Base-by-base conservation (phyloP, 2,329 filamentous ascomycete species). In the Dactylellina sp. region DNA sequence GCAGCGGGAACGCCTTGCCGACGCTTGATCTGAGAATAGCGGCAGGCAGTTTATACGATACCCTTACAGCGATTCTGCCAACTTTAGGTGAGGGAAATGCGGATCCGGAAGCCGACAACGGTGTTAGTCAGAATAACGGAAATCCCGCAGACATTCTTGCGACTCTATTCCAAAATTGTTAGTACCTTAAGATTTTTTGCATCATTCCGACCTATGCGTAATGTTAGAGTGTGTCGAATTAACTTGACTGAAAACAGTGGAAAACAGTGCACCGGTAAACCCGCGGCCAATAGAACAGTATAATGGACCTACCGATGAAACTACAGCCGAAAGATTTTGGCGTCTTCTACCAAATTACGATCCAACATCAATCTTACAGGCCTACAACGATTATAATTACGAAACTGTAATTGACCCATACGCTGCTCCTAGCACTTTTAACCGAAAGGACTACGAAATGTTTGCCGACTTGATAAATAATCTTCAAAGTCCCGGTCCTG, bases 381-480 rank as follows among this genome's bases (percentile, higher is more conserved):
- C 28, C 1, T 55, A 39, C 16, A 32, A 39, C 7, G 11, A 39
- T 7, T n/a, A n/a, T n/a, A n/a, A n/a, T n/a, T 28, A 12, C 20
- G 1, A 2, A 55, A 20, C 7, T 5, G 12, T 37, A 5, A 6
- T 14, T 5, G 7, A 40, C 12, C 50, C 50, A 1, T 24, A 22
- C 35, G 16, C 50, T n/a, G 11, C 11, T n/a, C 12, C 28, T 40
- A 40, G 37, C 37, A 40, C 37, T 2, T 20, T 39, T 3, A 22
- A 7, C 16, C 18, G 16, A 2, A 16, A 55, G 18, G n/a, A 55
- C 3, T 20, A 39, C 3, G 24, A 20, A 22, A 39, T 7, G n/a
- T n/a, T 55, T n/a, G 50, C 22, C 4, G n/a, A 35, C n/a, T 22
- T 55, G 32, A 55, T 55, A 7, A 28, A 55, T 22, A 16, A 55